Evolutionary conservation across 305 asterid species (phyloP), one percentile per base, ranked within the genome.

Genomic region (Fraxinus albicans): DNA sequence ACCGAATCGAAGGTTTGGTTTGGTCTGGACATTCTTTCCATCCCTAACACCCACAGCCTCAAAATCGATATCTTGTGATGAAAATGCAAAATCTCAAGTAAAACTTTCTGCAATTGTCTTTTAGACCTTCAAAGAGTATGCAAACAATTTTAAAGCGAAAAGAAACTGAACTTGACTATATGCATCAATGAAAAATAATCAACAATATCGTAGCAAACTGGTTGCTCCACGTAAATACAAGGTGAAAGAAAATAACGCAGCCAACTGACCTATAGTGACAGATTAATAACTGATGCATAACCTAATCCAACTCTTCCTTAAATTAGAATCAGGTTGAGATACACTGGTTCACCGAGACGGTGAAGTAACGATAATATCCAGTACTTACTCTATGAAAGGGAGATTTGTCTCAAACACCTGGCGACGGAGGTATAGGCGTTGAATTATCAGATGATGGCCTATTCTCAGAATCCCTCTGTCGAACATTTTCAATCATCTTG

Each of bases 401-500:
- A 72, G 60, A 67, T 70, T 78, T 21, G 83, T 74, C 83, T 90
- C 89, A 85, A 78, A 36, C 33, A 76, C 89, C 74, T 0, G 88
- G 81, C 21, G 88, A 79, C 0, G 88, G 79, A 67, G 88, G 79
- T 73, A 76, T 13, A 29, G 87, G 84, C 27, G 86, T 72, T 12
- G 86, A 76, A 74, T 69, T 85, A 60, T 83, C 94, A 69, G 87
- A 85, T 1, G 90, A 79, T 1, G 55, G 58, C 81, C 82, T 79
- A 76, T 80, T 89, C 9, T 80, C 84, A 0, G 53, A 67, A 0
- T 85, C 90, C 1, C 65, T 73, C 23, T 38, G 83, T 17, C 94
- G 83, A 1, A 94, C 83, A 25, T 80, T 86, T 83, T 90, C 92
- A 3, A 94, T 87, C 97, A 93, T 91, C 84, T 87, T 94, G 12